Conservation (phyloP, 176 grass and related monocot genomes). For the Lolium multiflorum region DNA sequence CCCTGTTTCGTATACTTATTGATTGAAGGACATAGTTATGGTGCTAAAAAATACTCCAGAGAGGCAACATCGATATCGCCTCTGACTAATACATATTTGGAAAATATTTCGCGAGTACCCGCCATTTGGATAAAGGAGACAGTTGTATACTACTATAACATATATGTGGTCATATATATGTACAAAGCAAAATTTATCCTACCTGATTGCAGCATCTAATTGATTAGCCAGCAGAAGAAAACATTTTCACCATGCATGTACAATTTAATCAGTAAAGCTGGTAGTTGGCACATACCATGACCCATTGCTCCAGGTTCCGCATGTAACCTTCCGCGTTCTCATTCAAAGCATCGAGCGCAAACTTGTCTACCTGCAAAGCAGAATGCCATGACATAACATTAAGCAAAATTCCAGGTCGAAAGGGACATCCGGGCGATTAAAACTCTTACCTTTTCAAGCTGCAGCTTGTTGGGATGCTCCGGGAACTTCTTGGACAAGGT, state of each 20-base stretch:
- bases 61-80: background rate
- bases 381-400: slow-evolving; percentile 2
- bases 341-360: slow-evolving; percentile 86
- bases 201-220: slow-evolving; percentile 12
- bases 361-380: slow-evolving; percentile 86
- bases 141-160: background rate
- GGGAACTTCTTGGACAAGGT: slow-evolving; percentile 94
- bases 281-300: slow-evolving; percentile 64
- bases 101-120: background rate
- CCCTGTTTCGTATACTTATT: slow-evolving; percentile 9
- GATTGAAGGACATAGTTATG: slow-evolving; percentile 18
- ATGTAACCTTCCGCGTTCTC: slow-evolving; percentile 97
- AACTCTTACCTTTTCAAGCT: slow-evolving; percentile 76
- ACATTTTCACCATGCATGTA: background rate
- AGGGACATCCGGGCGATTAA: background rate
- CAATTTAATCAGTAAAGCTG: slow-evolving; percentile 3
- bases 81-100: background rate
- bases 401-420: slow-evolving; percentile 14
- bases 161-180: no score
- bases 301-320: slow-evolving; percentile 92
- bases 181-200: background rate
- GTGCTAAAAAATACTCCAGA: background rate
- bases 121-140: background rate
- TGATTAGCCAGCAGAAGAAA: background rate
- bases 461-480: slow-evolving; percentile 94